Base-by-base conservation (phyloP, 768 basidiomycete species). In the Calvatia gigantea region DNA sequence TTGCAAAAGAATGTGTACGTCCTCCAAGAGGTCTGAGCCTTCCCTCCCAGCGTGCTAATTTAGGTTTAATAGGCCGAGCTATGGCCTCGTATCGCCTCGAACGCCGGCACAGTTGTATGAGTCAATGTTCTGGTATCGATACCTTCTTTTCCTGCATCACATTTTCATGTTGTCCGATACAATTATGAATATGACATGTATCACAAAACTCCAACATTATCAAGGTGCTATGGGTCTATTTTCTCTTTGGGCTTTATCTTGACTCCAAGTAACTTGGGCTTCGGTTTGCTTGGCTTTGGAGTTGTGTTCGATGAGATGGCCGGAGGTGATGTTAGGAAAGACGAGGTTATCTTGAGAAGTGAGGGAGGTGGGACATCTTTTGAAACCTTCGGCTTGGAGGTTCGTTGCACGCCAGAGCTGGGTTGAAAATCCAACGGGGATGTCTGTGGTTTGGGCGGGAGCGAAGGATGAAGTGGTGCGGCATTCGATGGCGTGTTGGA, bases 81-180 rank as follows among this genome's bases (percentile, higher is more conserved):
- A 55, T 98, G 96, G 97, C 96, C 93, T 56, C 94, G 94, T 91
- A 98, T 98, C 66, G 97, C 97, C 54, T 94, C 95, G 63, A 98
- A 98, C 75, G 94, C 95, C 58, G 94, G 95, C 68, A 98, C 96
- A 58, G 96, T 98, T 69, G 96, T 98, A 70, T 98, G 80, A 87
- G 58, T 47, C 44, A 56, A 56, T 39, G 47, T 42, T 56, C 54
- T 47, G 58, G 47, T 14, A 59, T 38, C 41, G 17, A 23, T 51
- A 31, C 21, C 33, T 52, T 52, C 57, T 57, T 54, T 56, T 61
- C 56, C 44, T 50, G 58, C 59, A 48, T 37, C 50, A 53, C 41
- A n/a, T 55, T 56, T 46, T 55, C 60, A 42, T 51, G 54, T n/a
- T 63, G 54, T 59, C 60, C 45, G n/a, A 44, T 51, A 54, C 59